Base-by-base conservation (phyloP, 805 yeast genomes). In the Lipomyces kockii region DNA sequence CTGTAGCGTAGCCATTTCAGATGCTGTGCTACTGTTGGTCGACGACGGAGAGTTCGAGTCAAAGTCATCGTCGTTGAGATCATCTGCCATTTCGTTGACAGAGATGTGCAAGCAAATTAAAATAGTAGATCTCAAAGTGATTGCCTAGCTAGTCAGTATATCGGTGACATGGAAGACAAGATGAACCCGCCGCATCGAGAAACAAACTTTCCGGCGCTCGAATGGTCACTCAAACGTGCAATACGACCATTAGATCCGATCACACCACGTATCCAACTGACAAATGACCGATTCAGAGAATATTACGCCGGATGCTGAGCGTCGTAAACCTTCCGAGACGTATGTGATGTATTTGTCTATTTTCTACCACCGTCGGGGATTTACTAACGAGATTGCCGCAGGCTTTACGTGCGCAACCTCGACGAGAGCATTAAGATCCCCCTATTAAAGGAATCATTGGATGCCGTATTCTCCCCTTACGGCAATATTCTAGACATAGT, bases 371-470 rank as follows among this genome's bases (percentile, higher is more conserved):
- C 64, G 8, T 58, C 17, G 17, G 43, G 43, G 43, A 14, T 37
- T 37, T 5, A 9, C 17, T 37, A 37, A 37, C 12, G 17, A 22
- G 39, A 35, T 58, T 27, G 39, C 9, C 3, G 58, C 46, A 74
- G 75, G 11, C 64, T 89, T n/a, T 91, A 92, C 75, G 76, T 92
- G 51, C 83, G 89, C 72, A 90, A 90, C 73, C 78, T 91, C 68
- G 89, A 90, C 74, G 97, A 91, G 73, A 86, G 85, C 66, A 84
- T 89, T 8, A 83, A 88, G 3, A 73, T 84, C 6, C 82, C 82
- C 56, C 83, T 83, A 20, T 77, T 91, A 25, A 84, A 83, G 64
- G 67, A 73, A 1, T 80, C 80, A 6, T 80, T 91, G 2, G 65
- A 65, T 2, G 74, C 77, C 8, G 67, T 82, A 0, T 88, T 88